Percentiles rank a stretch among this genome's conserved stretches.
These are phyloP conservation scores for Phialocephala sp. DNA, from an alignment of 2,329 filamentous ascomycete species.

Conservation along the genomic window DNA sequence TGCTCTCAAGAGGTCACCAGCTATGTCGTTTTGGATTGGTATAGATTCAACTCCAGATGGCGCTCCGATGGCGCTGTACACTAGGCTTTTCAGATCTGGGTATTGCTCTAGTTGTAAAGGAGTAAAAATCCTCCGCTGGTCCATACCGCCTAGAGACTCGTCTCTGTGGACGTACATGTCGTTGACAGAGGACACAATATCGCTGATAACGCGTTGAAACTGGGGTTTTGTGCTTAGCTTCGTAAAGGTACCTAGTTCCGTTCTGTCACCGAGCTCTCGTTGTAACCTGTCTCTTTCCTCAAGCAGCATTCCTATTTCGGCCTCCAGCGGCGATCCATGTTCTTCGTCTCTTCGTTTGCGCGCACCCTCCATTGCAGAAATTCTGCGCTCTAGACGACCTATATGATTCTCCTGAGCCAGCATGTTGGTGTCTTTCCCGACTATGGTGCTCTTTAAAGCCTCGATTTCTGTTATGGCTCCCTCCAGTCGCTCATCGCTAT, in stretches of 20 bases:
- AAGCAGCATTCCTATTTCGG: neutral
- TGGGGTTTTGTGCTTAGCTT: neutral
- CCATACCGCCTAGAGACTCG: neutral
- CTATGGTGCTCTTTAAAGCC: neutral
- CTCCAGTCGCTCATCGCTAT: neutral
- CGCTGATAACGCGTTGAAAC: neutral
- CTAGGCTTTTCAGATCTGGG: neutral
- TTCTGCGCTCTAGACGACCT: neutral
- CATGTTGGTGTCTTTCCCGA: neutral
- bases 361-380: neutral
- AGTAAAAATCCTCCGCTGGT: neutral
- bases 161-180: neutral
- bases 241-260: neutral
- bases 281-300: neutral
- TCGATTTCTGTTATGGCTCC: neutral
- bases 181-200: neutral
- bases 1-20: neutral
- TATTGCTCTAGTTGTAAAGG: neutral
- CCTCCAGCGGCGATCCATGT: neutral
- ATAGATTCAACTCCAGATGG: neutral
- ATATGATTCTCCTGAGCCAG: neutral
- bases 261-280: neutral
- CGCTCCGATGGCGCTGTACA: neutral
- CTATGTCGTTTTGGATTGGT: neutral
- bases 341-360: neutral